Conservation (phyloP, 202 grass and related monocot genomes). For the Brachypodium distachyon region DNA sequence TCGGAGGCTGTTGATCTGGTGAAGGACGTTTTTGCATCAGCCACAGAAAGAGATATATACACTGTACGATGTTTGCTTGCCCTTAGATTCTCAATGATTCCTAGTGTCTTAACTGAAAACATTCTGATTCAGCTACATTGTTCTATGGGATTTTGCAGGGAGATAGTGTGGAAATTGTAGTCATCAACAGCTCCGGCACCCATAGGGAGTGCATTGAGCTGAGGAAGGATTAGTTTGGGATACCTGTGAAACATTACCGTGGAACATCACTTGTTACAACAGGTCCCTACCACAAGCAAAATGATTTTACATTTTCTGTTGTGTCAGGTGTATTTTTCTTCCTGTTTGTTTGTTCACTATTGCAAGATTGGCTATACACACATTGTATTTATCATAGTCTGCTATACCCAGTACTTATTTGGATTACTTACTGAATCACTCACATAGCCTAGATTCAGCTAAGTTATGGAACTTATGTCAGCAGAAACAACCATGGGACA, state of each 20-base stretch:
- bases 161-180: constrained; percentile 73
- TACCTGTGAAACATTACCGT: not conserved
- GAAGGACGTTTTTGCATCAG: constrained; percentile 93
- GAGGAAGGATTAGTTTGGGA: constrained; percentile 47
- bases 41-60: constrained; percentile 86
- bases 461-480: not conserved
- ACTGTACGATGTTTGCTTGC: constrained; percentile 44
- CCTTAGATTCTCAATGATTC: not conserved
- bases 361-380: not conserved
- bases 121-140: not conserved
- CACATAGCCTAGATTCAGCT: not conserved
- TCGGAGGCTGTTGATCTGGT: constrained; percentile 86
- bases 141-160: constrained; percentile 47
- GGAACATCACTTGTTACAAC: not conserved
- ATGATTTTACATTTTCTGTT: not conserved
- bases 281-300: not conserved
- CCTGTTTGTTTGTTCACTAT: not conserved
- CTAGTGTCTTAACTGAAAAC: not conserved
- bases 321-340: not conserved
- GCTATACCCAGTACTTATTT: not conserved
- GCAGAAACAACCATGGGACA: not conserved
- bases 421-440: not conserved
- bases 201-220: constrained; percentile 58
- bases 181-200: constrained; percentile 64
- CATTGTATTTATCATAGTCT: not conserved